Conservation (phyloP, 805 yeast species). For the Schwanniomyces sp. region DNA sequence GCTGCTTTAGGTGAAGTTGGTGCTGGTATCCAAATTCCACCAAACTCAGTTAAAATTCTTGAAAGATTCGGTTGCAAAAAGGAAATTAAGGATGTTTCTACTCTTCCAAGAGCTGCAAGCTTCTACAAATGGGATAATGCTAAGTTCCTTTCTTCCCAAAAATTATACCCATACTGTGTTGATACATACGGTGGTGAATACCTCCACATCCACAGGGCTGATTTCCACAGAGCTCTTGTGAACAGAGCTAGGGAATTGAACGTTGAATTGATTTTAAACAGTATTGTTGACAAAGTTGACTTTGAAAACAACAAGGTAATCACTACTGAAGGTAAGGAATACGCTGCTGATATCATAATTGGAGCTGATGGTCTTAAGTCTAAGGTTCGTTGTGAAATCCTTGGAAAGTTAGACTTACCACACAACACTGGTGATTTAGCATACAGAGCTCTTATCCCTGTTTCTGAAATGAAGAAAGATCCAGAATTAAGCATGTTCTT, state of each 20-base stretch:
- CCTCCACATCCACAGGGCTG: constrained; percentile 25
- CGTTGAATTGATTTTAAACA: constrained; percentile 13
- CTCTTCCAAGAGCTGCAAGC: constrained; percentile 13
- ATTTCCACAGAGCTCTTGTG: constrained; percentile 21
- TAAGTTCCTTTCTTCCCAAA: constrained; percentile 13
- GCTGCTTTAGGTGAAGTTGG: constrained; percentile 27
- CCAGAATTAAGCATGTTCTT: constrained; percentile 17
- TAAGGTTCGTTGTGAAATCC: constrained; percentile 13
- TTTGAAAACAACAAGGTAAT: constrained; percentile 14
- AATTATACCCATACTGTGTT: constrained; percentile 14
- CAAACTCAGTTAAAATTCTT: constrained; percentile 22
- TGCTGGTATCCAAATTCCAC: constrained; percentile 34
- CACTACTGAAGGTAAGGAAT: constrained; percentile 14
- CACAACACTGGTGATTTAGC: constrained; percentile 29
- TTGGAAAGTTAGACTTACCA: constrained; percentile 19
- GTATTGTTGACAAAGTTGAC: constrained; percentile 15
- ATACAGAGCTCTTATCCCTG: constrained; percentile 21
- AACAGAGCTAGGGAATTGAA: constrained; percentile 17
- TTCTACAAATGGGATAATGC: constrained; percentile 18
- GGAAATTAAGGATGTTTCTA: constrained; percentile 9
- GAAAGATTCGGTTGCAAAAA: constrained; percentile 16
- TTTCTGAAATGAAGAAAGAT: constrained; percentile 11
- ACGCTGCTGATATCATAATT: constrained; percentile 20
- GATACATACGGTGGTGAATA: constrained; percentile 17
- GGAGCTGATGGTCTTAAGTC: constrained; percentile 29